Evolutionary conservation across 2,329 filamentous ascomycete genomes (phyloP), one percentile per base, ranked within the genome.

Genomic region (Zymoseptoria passerinii): DNA sequence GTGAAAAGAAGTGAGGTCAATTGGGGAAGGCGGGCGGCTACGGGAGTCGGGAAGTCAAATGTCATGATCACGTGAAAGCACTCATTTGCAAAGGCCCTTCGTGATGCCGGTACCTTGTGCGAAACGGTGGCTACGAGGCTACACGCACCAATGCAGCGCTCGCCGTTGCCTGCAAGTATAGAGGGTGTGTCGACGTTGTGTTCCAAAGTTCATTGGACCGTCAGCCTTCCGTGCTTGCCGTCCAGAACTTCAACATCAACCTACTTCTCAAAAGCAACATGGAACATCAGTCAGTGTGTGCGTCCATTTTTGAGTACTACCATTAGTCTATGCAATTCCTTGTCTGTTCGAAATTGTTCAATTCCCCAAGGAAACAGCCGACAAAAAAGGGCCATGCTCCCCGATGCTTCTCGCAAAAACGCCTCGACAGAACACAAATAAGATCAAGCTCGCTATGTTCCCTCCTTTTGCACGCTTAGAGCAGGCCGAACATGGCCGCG

Each of bases 401-500:
- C n/a, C 35, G 13, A 44, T 44, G 35, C 35, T 44, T 44, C 35
- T 44, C 35, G 35, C 35, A 60, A 49, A 57, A 58, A 65, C 61
- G 59, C 60, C 62, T 55, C 58, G 58, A 59, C 60, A 56, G 58
- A 65, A 58, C 56, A 58, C 53, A 60, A 63, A 63, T 56, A 62
- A 44, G 55, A 63, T 57, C 56, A 53, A 44, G n/a, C 56, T 63
- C 52, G 55, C 53, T 53, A 50, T 18, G n/a, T 10, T 19, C 35
- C 35, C n/a, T 44, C 35, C 35, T 44, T 40, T 54, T 35, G 54
- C 52, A 53, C 54, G 60, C 52, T 76, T 75, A 79, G 60, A 79
- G 70, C 63, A 76, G 67, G 62, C 73, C 74, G 61, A 80, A 73
- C 66, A 79, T 70, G 66, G 76, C 76, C 58, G 77, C 77, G 54